A percentile compares a stretch with the other conserved stretches of the same genome.
Evolutionary conservation across 169 alveolate species (phyloP).

Genomic region (Haemoproteus tartakovskyi): DNA sequence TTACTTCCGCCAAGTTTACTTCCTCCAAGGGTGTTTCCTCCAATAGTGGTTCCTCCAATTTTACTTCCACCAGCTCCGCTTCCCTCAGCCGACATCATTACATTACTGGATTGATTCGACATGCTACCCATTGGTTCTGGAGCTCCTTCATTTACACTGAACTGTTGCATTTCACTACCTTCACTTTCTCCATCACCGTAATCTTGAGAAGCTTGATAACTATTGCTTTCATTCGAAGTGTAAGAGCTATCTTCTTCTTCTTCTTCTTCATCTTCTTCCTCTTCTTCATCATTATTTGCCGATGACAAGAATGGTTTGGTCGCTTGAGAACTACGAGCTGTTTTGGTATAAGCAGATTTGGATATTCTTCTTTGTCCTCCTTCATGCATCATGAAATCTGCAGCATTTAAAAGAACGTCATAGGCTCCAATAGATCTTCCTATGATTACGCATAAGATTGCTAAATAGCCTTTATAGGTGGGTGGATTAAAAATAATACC

Average conservation of each 20-base stretch:
- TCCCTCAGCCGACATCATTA: constrained; percentile 25
- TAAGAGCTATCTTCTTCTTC: constrained; percentile 66
- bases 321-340: constrained; percentile 52
- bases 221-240: constrained; percentile 55
- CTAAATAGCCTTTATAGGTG: constrained; percentile 72
- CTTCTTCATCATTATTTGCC: no score
- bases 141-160: constrained; percentile 47
- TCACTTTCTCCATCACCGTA: constrained; percentile 56
- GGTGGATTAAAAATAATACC: constrained; percentile 83
- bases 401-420: constrained; percentile 78
- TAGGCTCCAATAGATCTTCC: constrained; percentile 82
- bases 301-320: constrained; percentile 45
- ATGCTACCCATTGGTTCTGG: constrained; percentile 47
- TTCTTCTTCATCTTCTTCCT: constrained; percentile 58
- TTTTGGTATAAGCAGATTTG: constrained; percentile 35
- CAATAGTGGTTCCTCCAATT: no score
- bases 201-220: constrained; percentile 62
- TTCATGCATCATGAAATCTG: constrained; percentile 66
- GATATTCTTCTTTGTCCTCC: constrained; percentile 29
- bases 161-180: constrained; percentile 44
- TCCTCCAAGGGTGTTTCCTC: no score
- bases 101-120: constrained; percentile 49
- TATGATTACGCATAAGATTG: constrained; percentile 75
- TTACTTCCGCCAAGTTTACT: no score
- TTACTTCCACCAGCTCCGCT: no score